Conservation (phyloP, 768 basidiomycete species). For the Kwoniella bestiolae region DNA sequence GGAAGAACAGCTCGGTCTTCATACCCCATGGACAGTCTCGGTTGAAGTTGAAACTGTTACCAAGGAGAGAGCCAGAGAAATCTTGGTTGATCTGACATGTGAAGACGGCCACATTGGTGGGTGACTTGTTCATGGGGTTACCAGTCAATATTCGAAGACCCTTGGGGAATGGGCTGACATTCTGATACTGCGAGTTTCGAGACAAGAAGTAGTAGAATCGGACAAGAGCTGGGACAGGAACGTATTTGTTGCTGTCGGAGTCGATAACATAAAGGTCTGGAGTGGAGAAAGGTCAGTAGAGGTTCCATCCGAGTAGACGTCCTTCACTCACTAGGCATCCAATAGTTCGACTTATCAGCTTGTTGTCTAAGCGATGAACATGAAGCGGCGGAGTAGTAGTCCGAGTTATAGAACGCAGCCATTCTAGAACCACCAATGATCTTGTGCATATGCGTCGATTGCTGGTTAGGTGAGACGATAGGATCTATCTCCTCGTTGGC, state of each 20-base stretch:
- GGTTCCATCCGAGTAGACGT: neutral
- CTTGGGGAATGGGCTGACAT: slow-evolving; percentile 48
- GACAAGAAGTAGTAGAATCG: slow-evolving; percentile 55
- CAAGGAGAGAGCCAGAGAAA: slow-evolving; percentile 20
- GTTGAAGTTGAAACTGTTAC: slow-evolving; percentile 29
- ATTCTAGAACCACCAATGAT: slow-evolving; percentile 48
- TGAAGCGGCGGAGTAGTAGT: slow-evolving; percentile 24
- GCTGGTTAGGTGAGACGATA: slow-evolving; percentile 43
- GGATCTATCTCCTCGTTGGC: slow-evolving; percentile 52
- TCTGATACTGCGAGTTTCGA: slow-evolving; percentile 33
- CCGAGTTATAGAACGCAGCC: slow-evolving; percentile 46
- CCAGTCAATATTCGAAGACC: slow-evolving; percentile 53
- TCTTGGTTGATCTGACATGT: slow-evolving; percentile 31
- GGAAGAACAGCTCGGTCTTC: slow-evolving; percentile 46
- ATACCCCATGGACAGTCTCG: slow-evolving; percentile 38
- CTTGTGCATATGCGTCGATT: slow-evolving; percentile 49
- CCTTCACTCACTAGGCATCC: slow-evolving; percentile 39
- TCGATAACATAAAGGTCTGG: slow-evolving; percentile 29
- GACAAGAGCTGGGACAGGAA: slow-evolving; percentile 24
- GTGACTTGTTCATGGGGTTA: slow-evolving; percentile 42
- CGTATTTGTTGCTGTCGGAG: slow-evolving; percentile 10
- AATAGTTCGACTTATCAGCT: slow-evolving; percentile 53
- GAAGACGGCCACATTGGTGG: slow-evolving; percentile 23
- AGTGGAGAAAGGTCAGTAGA: neutral
- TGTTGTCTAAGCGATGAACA: slow-evolving; percentile 44